These are phyloP conservation scores for Chlamydomonas sphaeroides DNA, from an alignment of 139 green algal genomes.

Conservation along the genomic window DNA sequence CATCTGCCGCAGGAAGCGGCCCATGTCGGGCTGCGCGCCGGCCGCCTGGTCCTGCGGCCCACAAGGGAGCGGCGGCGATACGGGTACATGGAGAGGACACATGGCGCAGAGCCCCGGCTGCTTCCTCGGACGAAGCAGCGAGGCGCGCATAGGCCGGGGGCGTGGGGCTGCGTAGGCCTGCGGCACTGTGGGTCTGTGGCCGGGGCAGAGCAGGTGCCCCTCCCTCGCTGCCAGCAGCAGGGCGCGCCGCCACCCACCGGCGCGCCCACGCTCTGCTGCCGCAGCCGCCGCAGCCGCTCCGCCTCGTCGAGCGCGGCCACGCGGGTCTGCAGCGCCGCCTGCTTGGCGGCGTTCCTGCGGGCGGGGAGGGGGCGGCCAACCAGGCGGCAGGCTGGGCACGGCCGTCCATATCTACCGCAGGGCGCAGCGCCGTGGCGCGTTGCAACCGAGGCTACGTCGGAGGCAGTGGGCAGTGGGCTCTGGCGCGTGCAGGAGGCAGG, in stretches of 20 bases:
- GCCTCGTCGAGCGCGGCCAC: conserved; percentile 57
- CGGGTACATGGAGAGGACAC: not conserved
- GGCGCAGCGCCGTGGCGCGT: no score
- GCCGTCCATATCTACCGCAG: no score
- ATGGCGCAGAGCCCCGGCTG: no score
- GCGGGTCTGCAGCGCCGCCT: conserved; percentile 16
- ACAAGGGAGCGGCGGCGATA: not conserved
- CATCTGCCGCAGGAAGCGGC: conserved; percentile 46
- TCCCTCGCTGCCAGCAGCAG: no score
- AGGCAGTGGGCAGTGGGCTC: not conserved
- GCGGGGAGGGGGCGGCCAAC: not conserved
- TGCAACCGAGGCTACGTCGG: no score
- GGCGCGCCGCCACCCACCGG: conserved; percentile 14
- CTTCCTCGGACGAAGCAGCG: no score
- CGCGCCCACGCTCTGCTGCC: conserved; percentile 48
- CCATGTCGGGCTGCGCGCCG: conserved; percentile 40
- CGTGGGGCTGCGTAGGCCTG: not conserved
- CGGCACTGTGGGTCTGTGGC: no score
- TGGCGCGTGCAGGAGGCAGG: no score
- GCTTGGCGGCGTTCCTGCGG: conserved; percentile 46
- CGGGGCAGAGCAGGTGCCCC: not conserved
- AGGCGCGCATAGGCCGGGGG: not conserved
- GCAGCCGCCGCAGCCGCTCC: conserved; percentile 56
- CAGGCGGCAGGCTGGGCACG: no score
- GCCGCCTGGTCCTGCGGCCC: conserved; percentile 16